Base-by-base conservation (phyloP, 495 filamentous ascomycete genomes). In the Penicillium crystallinum region DNA sequence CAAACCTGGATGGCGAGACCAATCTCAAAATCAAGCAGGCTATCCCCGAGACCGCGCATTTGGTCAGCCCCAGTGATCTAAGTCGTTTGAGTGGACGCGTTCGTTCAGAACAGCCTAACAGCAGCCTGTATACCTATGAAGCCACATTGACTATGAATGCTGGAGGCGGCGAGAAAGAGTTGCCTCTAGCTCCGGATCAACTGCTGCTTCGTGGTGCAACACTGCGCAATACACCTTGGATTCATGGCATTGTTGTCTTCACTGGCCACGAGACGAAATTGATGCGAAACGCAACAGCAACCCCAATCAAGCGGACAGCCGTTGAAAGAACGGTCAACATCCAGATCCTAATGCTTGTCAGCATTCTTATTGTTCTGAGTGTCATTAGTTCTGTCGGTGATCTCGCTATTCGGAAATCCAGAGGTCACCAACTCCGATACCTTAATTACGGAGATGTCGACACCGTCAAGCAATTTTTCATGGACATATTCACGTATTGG, bases 11-110 rank as follows among this genome's bases (percentile, higher is more conserved):
- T 60, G 95, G 95, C 49, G 95, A 99, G 68, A 99, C 95, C 17
- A 99, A 99, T 63, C 75, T 99, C 50, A 99, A 99, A 67, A 96
- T 99, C 71, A 99, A 99, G 72, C 95, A 99, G 75, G 91, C 86
- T 25, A 87, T 97, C 45, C 93, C 95, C 2, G 95, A 99, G 73
- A 97, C 95, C 1, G 83, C 86, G 46, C 79, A 87, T 53, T 73
- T 96, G 50, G 93, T 97, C 49, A 95, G 87, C 58, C 85, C 91
- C 9, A 83, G 77, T 51, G 93, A 97, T 51, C 72, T 99, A 49
- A 90, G 91, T 64, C 79, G 95, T 14, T 68, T 97, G 39, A 88
- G 88, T 39, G 95, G 95, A 18, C 86, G 86, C 48, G 70, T 97
- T 55, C 83, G 89, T 44, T 97, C 93, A 23, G 95, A 99, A 69